phyloP scores from a whole-genome alignment of 108 stramenopile genomes.

The Schizochytrium sp. region DNA sequence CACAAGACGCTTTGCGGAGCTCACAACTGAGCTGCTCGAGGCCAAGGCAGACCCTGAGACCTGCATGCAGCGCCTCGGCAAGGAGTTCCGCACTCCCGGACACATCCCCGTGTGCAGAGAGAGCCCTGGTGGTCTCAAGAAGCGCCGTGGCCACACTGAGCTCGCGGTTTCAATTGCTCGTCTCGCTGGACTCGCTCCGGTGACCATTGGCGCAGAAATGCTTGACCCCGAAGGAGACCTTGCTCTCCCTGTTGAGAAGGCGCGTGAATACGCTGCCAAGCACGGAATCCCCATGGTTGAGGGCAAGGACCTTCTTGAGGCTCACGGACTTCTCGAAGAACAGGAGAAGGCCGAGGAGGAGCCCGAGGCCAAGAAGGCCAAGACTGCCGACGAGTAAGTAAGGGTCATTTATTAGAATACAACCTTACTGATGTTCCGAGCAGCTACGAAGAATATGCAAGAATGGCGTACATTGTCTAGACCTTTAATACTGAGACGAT shows the following conservation, averaged over 20 bases:
- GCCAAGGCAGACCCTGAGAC: constrained; percentile 28
- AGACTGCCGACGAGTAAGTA: constrained; percentile 11
- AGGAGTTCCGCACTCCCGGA: constrained; percentile 59
- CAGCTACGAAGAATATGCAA: too few species aligned
- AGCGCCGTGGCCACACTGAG: constrained; percentile 58
- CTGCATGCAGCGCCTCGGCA: constrained; percentile 37
- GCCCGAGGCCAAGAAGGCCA: constrained; percentile 57
- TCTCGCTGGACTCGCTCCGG: constrained; percentile 29
- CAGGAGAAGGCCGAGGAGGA: neutral
- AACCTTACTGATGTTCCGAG: too few species aligned
- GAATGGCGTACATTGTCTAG: too few species aligned
- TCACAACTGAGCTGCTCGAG: constrained; percentile 39
- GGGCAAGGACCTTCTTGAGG: constrained; percentile 24
- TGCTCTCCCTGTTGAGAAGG: constrained; percentile 38
- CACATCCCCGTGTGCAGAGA: constrained; percentile 61
- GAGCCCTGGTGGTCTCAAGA: constrained; percentile 38
- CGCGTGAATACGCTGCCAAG: constrained; percentile 51
- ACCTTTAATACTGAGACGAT: too few species aligned
- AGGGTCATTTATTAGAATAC: neutral
- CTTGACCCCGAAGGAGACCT: constrained; percentile 47
- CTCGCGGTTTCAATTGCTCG: constrained; percentile 51
- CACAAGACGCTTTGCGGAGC: constrained; percentile 50
- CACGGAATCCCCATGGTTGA: constrained; percentile 56
- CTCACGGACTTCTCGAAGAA: neutral
- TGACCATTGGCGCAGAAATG: constrained; percentile 52